These are phyloP conservation scores for Pelargonium nanum DNA, from an alignment of 345 rosid genomes.

Conservation along the genomic window DNA sequence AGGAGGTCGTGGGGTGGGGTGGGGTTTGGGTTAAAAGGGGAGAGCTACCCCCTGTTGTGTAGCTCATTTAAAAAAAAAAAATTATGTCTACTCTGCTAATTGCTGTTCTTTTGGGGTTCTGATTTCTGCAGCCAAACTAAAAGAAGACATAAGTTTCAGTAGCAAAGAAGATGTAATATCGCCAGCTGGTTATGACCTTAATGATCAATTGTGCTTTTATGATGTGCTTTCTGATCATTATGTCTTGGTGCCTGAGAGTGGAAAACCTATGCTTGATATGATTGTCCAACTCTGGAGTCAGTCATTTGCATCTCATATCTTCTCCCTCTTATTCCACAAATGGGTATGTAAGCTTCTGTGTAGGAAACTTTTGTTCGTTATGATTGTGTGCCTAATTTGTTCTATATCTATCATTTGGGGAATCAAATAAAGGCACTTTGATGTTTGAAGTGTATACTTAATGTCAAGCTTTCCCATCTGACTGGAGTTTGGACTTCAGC, in stretches of 20 bases:
- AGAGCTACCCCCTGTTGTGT: too few relatives aligned
- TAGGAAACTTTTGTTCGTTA: not conserved
- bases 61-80: too few relatives aligned
- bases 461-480: not conserved
- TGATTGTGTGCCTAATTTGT: not conserved
- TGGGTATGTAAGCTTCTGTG: slow-evolving; percentile 45
- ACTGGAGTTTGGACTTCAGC: not conserved
- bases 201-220: slow-evolving; percentile 63
- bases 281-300: slow-evolving; percentile 98
- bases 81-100: not conserved
- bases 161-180: slow-evolving; percentile 53
- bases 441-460: not conserved
- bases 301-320: slow-evolving; percentile 84
- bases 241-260: slow-evolving; percentile 49
- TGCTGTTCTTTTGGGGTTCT: not conserved
- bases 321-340: slow-evolving; percentile 81
- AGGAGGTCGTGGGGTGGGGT: too few relatives aligned
- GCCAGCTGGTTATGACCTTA: slow-evolving; percentile 30
- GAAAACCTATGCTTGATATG: slow-evolving; percentile 67
- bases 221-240: slow-evolving; percentile 90
- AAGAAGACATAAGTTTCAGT: slow-evolving; percentile 67
- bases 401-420: not conserved
- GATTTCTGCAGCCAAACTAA: slow-evolving; percentile 21
- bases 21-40: too few relatives aligned
- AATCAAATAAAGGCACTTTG: not conserved